Base-by-base conservation (phyloP, 2,329 filamentous ascomycete species). In the Colletotrichum sp. region DNA sequence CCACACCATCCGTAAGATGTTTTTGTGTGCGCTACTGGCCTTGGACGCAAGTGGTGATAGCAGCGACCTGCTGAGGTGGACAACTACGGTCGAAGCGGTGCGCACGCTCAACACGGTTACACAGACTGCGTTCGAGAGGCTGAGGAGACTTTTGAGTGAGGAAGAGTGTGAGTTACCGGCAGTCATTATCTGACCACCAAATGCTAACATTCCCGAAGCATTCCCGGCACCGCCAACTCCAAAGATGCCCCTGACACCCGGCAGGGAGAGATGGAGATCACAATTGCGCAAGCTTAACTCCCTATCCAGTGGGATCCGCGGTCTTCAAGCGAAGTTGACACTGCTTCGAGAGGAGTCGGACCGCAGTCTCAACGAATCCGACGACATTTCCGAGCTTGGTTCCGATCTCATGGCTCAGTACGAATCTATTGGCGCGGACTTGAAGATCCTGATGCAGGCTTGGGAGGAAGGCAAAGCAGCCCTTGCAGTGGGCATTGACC, bases 301-400 rank as follows among this genome's bases (percentile, higher is more conserved):
- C 1, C 89, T 99, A 39, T 98, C 96, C 1, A 95, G 96, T 71
- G 96, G 96, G 18, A 98, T 99, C 77, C 93, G 96, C 32, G 95
- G 95, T 13, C 89, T 99, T 65, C 96, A 99, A 85, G 97, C 97
- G 44, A 99, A 99, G 84, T 92, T 99, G 87, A 96, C 98, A 76
- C 89, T 99, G 9, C 87, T 99, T 71, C 93, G 95, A 66, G 97
- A 99, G 83, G 96, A 98, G 84, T 98, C 96, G 0, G 95, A 95
- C 81, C 92, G 92, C 76, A 92, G 92, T 59, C 86, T 98, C 32
- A 95, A 98, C 80, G 92, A 94, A 79, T 92, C 94, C 49, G 89
- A 90, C 75, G 92, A 94, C 79, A 92, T 95, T 21, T 92, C 92
- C 6, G 95, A 98, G 79, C 90, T 98, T 18, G 95, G 95, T 1